Evolutionary conservation across 768 basidiomycete species (phyloP).

Genomic region (Piloderma croceum): DNA sequence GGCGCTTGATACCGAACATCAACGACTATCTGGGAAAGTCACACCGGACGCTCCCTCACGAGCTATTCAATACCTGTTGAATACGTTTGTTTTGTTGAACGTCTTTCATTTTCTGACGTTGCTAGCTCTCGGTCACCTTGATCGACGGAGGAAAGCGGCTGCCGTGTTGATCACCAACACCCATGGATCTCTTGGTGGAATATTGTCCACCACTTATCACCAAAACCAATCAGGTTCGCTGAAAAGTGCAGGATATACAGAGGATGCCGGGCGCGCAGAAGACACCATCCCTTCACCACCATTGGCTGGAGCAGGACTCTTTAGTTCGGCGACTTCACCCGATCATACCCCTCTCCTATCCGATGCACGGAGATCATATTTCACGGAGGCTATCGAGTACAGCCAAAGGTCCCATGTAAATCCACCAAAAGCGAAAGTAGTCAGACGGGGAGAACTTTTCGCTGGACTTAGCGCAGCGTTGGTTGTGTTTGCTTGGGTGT

Average conservation of each 20-base stretch:
- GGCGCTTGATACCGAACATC: constrained; percentile 47
- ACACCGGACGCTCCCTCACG: constrained; percentile 15
- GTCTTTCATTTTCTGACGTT: constrained; percentile 50
- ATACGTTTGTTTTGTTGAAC: constrained; percentile 53
- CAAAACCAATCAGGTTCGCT: no score
- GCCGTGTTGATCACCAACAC: no score
- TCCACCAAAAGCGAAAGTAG: neutral
- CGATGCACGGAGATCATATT: constrained; percentile 1
- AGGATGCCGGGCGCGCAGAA: constrained; percentile 8
- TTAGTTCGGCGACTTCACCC: neutral
- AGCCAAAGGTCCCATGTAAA: no score
- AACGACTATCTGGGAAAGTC: no score
- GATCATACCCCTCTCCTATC: neutral
- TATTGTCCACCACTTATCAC: no score
- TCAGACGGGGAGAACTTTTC: constrained; percentile 46
- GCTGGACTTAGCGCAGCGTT: constrained; percentile 35
- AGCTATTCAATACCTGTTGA: constrained; percentile 51
- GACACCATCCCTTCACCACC: constrained; percentile 13
- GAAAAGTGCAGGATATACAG: no score
- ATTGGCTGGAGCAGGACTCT: no score
- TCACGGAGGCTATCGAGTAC: no score
- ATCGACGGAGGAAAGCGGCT: constrained; percentile 33
- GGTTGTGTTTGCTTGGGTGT: constrained; percentile 51
- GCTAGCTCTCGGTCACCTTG: constrained; percentile 43
- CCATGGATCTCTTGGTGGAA: no score